phyloP scores from a whole-genome alignment of 129 eudicot genomes.

The Lonicera japonica region DNA sequence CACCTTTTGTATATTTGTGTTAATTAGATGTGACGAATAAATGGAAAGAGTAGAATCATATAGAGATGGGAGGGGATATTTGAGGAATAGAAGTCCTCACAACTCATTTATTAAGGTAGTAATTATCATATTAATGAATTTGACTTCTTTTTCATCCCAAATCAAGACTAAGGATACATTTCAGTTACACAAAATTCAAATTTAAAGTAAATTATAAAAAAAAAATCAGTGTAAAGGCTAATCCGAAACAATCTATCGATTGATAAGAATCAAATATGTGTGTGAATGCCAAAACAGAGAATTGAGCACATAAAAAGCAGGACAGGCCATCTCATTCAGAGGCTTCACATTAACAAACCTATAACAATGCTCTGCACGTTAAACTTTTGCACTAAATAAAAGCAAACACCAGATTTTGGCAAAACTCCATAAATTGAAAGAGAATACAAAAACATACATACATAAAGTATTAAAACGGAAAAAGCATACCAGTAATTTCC shows the following conservation, averaged over 20 bases:
- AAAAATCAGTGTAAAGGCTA: neutral
- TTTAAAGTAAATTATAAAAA: neutral
- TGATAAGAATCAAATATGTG: neutral
- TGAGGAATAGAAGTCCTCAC: no score
- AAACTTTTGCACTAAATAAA: no score
- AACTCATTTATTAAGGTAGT: neutral
- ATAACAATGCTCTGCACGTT: neutral
- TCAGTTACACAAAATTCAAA: neutral
- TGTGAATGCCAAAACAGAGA: neutral
- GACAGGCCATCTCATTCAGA: neutral
- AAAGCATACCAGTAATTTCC: slow-evolving; percentile 46
- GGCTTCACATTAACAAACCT: neutral
- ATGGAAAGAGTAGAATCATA: no score
- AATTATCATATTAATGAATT: no score
- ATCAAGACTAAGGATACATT: neutral
- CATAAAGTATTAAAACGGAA: neutral
- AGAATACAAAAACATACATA: neutral
- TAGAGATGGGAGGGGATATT: no score
- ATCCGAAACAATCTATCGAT: neutral
- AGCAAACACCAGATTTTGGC: neutral
- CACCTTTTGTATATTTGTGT: neutral
- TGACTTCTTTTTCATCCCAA: neutral
- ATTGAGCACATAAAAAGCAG: neutral
- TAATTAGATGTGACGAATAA: no score
- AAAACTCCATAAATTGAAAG: neutral